These are phyloP conservation scores for Colletotrichum gigasporum DNA, from an alignment of 2,329 filamentous ascomycete genomes.

Conservation along the genomic window DNA sequence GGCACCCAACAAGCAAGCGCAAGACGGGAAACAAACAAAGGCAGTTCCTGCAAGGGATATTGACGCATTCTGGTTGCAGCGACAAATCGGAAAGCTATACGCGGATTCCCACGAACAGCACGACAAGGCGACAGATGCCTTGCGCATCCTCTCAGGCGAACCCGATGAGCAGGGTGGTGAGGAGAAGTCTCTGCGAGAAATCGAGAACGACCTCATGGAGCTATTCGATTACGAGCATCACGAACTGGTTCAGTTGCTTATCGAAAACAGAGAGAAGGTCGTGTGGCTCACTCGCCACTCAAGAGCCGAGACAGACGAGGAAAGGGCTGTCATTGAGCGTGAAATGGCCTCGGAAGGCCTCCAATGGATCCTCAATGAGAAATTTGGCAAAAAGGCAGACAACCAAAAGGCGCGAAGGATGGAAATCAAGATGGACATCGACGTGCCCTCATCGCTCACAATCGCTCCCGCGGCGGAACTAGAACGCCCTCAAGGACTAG, in stretches of 20 bases:
- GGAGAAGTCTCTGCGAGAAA: conserved; percentile 87
- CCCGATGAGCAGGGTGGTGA: conserved; percentile 77
- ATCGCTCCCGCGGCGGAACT: conserved; percentile 53
- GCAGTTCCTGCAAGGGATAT: conserved; percentile 86
- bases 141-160: conserved; percentile 83
- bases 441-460: conserved; percentile 71
- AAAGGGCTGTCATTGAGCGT: conserved; percentile 80
- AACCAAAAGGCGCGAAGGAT: conserved; percentile 72
- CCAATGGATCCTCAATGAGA: conserved; percentile 86
- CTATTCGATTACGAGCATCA: conserved; percentile 98
- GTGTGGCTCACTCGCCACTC: conserved; percentile 94
- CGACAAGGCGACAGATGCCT: conserved; percentile 86
- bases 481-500: conserved; percentile 73
- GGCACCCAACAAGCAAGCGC: conserved; percentile 55
- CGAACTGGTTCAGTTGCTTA: conserved; percentile 89
- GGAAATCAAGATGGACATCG: conserved; percentile 96
- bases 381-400: conserved; percentile 75
- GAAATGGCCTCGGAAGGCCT: conserved; percentile 93
- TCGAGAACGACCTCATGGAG: conserved; percentile 98
- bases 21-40: conserved; percentile 63
- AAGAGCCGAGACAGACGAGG: conserved; percentile 80
- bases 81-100: conserved; percentile 89
- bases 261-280: conserved; percentile 91
- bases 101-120: conserved; percentile 92
- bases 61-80: conserved; percentile 96